These are phyloP conservation scores for Pestalotiopsis sp. DNA, from an alignment of 2,329 filamentous ascomycete species.

Conservation along the genomic window DNA sequence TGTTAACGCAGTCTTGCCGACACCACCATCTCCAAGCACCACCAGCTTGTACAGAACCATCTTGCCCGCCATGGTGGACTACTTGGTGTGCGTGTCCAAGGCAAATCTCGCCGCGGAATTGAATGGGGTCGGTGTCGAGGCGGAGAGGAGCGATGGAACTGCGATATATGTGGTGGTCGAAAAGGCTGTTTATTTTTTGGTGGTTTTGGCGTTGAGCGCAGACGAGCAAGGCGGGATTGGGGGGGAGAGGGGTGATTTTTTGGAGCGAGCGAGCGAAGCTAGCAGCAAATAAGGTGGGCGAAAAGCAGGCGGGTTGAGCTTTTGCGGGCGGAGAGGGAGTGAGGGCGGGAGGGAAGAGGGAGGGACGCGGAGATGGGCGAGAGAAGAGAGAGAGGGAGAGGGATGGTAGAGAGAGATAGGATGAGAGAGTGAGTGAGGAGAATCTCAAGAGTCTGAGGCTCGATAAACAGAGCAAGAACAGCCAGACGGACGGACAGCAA, in stretches of 20 bases:
- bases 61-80: slow-evolving; percentile 76
- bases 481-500: not conserved
- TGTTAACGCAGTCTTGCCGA: slow-evolving; percentile 91
- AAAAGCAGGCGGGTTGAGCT: not conserved
- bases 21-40: slow-evolving; percentile 91
- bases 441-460: not conserved
- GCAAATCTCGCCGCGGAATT: not conserved
- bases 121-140: not conserved
- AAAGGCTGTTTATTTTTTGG: not conserved
- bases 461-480: not conserved
- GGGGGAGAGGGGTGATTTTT: not conserved
- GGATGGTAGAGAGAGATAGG: not conserved
- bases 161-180: not conserved
- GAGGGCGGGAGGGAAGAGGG: not conserved
- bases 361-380: not conserved
- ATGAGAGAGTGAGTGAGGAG: not conserved
- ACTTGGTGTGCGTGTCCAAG: not conserved
- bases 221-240: not conserved
- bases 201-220: not conserved
- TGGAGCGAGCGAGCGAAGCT: not conserved
- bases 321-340: not conserved
- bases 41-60: slow-evolving; percentile 97
- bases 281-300: not conserved
- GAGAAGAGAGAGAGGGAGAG: not conserved
- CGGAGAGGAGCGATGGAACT: not conserved